A percentile compares a stretch with the other conserved stretches of the same genome.
phyloP scores from a whole-genome alignment of 345 rosid genomes.

The Cardamine occulta region DNA sequence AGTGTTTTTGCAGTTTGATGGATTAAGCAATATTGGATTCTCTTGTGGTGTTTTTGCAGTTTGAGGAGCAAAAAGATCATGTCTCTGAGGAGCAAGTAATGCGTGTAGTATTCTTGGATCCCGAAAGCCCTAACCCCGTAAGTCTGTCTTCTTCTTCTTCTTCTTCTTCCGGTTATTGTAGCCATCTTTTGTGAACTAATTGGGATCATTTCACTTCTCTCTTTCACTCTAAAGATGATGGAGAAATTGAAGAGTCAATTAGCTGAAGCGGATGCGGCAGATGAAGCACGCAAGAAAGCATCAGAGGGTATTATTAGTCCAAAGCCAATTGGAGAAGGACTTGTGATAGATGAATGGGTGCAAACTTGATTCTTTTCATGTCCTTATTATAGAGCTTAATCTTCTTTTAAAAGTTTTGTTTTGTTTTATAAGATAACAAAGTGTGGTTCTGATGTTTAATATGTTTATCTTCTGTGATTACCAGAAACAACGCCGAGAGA shows the following conservation, averaged over 20 bases:
- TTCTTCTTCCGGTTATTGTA: conserved; percentile 4
- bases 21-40: background rate
- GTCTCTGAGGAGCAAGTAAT: conserved; percentile 74
- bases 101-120: conserved; percentile 88
- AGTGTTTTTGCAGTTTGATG: conserved; percentile 59
- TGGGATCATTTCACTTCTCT: background rate
- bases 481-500: conserved; percentile 93
- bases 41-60: conserved; percentile 51
- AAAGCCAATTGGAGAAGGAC: conserved; percentile 90
- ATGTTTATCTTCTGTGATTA: background rate
- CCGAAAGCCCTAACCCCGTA: conserved; percentile 68
- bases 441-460: background rate
- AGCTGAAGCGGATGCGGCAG: conserved; percentile 84
- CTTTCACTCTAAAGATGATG: conserved; percentile 27
- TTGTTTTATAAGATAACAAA: background rate
- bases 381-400: background rate
- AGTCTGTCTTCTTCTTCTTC: conserved; percentile 33
- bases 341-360: conserved; percentile 98
- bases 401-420: background rate
- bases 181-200: background rate
- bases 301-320: conserved; percentile 65
- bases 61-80: conserved; percentile 91
- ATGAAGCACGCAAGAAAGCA: conserved; percentile 81
- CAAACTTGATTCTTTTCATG: conserved; percentile 29
- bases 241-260: conserved; percentile 81